Base-by-base conservation (phyloP, 202 grass and related monocot species). In the Setaria viridis region DNA sequence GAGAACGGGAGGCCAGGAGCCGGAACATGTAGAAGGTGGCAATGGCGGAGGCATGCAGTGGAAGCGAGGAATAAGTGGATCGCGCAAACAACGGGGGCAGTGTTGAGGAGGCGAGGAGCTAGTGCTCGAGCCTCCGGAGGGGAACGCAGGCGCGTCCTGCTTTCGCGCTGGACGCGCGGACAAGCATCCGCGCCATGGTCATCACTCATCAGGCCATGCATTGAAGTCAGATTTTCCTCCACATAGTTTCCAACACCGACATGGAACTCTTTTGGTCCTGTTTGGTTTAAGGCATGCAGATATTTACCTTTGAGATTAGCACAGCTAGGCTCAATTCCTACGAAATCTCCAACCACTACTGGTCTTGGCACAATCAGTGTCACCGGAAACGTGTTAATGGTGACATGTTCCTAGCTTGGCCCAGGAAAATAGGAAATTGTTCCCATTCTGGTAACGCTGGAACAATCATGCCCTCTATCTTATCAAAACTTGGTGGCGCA, bases 11-110 rank as follows among this genome's bases (percentile, higher is more conserved):
- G 80, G 76, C 5, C 56, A 43, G 43, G 67, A 34, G 53, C 53
- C 19, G 34, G 45, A 30, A 64, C 81, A 85, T 88, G 77, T 63
- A 77, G 77, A 62, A 54, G 84, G 74, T 62, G 74, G 47, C 20
- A n/a, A 63, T 63, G 60, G 13, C 20, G 14, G 14, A 55, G 60
- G 33, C 84, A 90, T 90, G 88, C 83, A 78, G 68, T 77, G 85
- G 80, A 80, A 84, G 81, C 63, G 89, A 91, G 85, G 76, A 88
- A 87, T 88, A 81, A 41, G 89, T 91, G 89, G 89, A 88, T 91
- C 85, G 62, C 89, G 85, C 55, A 35, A 86, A 77, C 77, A 6
- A 11, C 71, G 83, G 78, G 37, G 64, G 34, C 17, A 9, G 30
- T 1, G n/a, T 56, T 54, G 75, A 63, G 73, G 72, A 25, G 25